Evolutionary conservation across 306 rosid genomes (phyloP), one percentile per base, ranked within the genome.

Genomic region (Rosa chinensis): DNA sequence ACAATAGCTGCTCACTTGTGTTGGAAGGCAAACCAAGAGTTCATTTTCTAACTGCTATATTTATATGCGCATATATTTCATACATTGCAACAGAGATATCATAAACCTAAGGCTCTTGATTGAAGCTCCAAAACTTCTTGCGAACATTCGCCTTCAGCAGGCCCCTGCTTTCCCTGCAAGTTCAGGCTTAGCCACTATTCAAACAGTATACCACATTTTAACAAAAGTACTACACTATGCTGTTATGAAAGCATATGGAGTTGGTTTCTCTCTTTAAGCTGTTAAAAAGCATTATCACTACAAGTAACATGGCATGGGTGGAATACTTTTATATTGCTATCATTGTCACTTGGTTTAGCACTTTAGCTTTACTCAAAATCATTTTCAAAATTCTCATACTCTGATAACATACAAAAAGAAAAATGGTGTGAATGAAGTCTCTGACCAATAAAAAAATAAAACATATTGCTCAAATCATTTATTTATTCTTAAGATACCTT

Each of bases 81-180:
- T 62, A 35, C 47, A 53, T 13, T 37, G n/a, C 42, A 76, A 45
- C 43, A 66, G 6, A 66, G 6, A 56, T 47, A 49, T 59, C 43
- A 81, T 42, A 81, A 28, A 42, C 35, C 39, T 5, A 48, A 56
- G 37, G 72, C 78, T 78, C 49, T 56, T 56, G 55, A 66, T 52
- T 73, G 79, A 43, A 64, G 28, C 70, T 66, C 66, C 10, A 63
- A 77, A 20, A 45, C 82, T 48, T 72, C 48, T 67, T 20, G 66
- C 58, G 47, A 35, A 55, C 25, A 13, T 42, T 82, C 82, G 12
- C 8, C 8, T 28, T 17, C 74, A 70, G 55, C 43, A 40, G n/a
- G 16, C 40, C 7, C 12, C 8, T 2, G 14, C 40, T 17, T 77
- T 35, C 40, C 72, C 82, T 69, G 83, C 62, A 74, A 77, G 62